These are phyloP conservation scores for Galeopsis tetrahit DNA, from an alignment of 257 asterid species.

Conservation along the genomic window DNA sequence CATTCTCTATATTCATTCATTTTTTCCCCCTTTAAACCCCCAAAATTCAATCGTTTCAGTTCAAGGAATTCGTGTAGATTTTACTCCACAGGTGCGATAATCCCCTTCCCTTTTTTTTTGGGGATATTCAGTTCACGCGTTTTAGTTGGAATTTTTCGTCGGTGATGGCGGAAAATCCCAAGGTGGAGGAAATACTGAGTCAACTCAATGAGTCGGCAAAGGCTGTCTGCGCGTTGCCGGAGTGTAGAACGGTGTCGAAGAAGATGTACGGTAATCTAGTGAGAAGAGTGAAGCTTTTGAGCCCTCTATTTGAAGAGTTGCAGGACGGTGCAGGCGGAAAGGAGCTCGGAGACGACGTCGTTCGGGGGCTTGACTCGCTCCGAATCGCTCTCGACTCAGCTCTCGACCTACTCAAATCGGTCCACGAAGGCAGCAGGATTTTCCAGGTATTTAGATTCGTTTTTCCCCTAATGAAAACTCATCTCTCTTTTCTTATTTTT, in stretches of 20 bases:
- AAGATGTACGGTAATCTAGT: constrained; percentile 78
- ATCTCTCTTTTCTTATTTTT: neutral
- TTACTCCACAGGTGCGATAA: neutral
- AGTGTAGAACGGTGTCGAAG: constrained; percentile 68
- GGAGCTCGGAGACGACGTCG: constrained; percentile 61
- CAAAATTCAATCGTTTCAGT: constrained; percentile 16
- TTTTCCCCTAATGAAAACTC: neutral
- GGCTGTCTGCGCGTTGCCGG: constrained; percentile 68
- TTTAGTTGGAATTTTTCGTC: constrained; percentile 28
- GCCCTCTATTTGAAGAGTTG: constrained; percentile 91
- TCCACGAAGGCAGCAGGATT: constrained; percentile 81
- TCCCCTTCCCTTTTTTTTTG: neutral
- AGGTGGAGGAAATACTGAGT: constrained; percentile 55
- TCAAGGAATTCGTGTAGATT: constrained; percentile 1
- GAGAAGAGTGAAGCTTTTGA: constrained; percentile 83
- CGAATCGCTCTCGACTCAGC: constrained; percentile 65
- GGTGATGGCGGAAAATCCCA: constrained; percentile 52
- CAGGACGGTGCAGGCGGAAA: constrained; percentile 55
- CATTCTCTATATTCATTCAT: neutral
- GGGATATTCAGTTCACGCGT: constrained; percentile 35
- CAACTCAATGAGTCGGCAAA: constrained; percentile 64
- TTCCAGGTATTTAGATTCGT: constrained; percentile 57
- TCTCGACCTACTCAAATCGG: constrained; percentile 71
- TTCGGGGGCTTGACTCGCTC: constrained; percentile 64
- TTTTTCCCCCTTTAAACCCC: constrained; percentile 6